Evolutionary conservation across 2,329 filamentous ascomycete species (phyloP), one percentile per base, ranked within the genome.

Genomic region (Pseudogymnoascus sp.): DNA sequence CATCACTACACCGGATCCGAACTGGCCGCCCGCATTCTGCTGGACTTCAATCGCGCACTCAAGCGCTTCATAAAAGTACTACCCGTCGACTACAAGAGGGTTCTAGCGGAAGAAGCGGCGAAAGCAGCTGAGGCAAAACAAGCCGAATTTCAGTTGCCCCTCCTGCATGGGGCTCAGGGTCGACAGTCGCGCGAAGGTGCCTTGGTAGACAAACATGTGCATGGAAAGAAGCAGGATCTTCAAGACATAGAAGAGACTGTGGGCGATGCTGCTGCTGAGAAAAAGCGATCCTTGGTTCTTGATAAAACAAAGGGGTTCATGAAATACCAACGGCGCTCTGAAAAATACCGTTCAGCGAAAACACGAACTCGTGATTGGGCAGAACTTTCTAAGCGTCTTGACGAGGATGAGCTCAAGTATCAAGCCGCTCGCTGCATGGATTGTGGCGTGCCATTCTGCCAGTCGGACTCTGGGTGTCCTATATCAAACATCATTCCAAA

Each of bases 401-500:
- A 90, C 66, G 92, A 96, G 75, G 93, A 97, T 68, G 92, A 96
- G 77, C 85, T 97, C 66, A 97, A 97, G 79, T 97, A 96, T 72
- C 93, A 97, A 76, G 88, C 92, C 54, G 93, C 93, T 64, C 90
- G 93, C 66, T 97, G 93, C 80, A 97, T 97, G 93, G 93, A 97
- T 78, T 97, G 93, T 64, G 93, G 93, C 84, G 92, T 97, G 64
- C 93, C 93, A 1, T 97, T 97, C 83, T 97, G 93, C 70, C 93
- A 97, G 75, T 96, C 92, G 17, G 93, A 97, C 69, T 92, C 90
- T 66, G 93, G 93, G 58, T 97, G 93, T 73, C 93, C 93, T 1
- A 97, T 97, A 74, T 92, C 87, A 68, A 97, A 97, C 78, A 95
- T 97, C 72, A 97, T 97, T 70, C 93, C 93, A 62, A 97, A 97